Base-by-base conservation (phyloP, 805 yeast species). In the Candida maesae region DNA sequence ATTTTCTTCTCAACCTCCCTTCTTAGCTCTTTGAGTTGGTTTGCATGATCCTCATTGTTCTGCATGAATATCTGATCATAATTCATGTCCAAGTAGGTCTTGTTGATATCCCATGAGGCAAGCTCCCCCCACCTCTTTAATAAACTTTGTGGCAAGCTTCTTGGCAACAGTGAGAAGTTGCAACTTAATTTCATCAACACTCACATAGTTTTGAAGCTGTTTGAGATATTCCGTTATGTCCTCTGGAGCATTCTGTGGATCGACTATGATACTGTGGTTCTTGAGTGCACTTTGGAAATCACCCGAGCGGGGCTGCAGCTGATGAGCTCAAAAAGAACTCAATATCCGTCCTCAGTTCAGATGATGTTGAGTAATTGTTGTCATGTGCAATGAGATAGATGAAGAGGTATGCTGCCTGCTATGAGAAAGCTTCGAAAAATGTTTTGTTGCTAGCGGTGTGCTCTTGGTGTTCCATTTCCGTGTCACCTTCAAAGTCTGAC, bases 371-470 rank as follows among this genome's bases (percentile, higher is more conserved):
- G 10, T 25, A 4, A 3, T 28, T 24, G 5, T 39, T 29, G n/a
- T 49, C 50, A 28, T 43, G 39, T 6, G 44, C 43, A 12, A 43
- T 21, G 3, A 44, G 23, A 26, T 40, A 35, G 18, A 37, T 16
- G 14, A 45, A 31, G 10, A 50, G 35, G 12, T 27, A 31, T 3
- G 50, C 48, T 20, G 51, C 38, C 11, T 45, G 42, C 3, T 33
- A 17, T 6, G 54, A 45, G 36, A 42, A 50, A 19, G 23, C 30
- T 24, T 44, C 42, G 26, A 33, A 33, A 14, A 51, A 39, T 11
- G 18, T 28, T 12, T 28, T n/a, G 6, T 6, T 6, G 18, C 18
- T 14, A 8, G 9, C 18, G 14, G 18, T 12, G 12, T 12, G 24
- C 10, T 18, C 17, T 28, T 6, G 11, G 8, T 28, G 31, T 12